Conservation (phyloP, 1,139 yeast genomes). For the Wickerhamomyces sp. region DNA sequence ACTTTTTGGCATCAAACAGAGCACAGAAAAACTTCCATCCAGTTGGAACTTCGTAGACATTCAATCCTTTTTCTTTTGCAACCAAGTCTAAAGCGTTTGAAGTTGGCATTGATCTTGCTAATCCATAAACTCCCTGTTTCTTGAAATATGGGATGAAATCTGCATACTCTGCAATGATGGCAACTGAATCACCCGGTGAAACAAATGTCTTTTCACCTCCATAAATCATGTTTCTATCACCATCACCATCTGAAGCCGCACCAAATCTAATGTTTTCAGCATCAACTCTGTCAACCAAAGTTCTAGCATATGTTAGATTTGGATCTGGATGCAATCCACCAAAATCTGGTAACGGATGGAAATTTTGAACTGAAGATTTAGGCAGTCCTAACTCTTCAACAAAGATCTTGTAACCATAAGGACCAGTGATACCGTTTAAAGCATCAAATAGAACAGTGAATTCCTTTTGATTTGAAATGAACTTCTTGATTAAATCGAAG, state of each 20-base stretch:
- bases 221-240: slow-evolving; percentile 97
- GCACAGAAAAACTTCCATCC: slow-evolving; percentile 99
- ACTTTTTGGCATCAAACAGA: slow-evolving; percentile 83
- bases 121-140: slow-evolving; percentile 80
- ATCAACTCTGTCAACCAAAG: slow-evolving; percentile 84
- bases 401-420: slow-evolving; percentile 84
- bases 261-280: slow-evolving; percentile 80
- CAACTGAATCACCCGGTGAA: slow-evolving; percentile 97
- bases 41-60: slow-evolving; percentile 93
- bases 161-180: slow-evolving; percentile 94
- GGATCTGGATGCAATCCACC: slow-evolving; percentile 99
- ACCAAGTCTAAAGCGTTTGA: slow-evolving; percentile 92
- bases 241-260: slow-evolving; percentile 98
- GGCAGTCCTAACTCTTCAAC: slow-evolving; percentile 81
- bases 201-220: slow-evolving; percentile 88
- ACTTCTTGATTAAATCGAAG: slow-evolving; percentile 71
- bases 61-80: slow-evolving; percentile 69
- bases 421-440: slow-evolving; percentile 95
- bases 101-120: slow-evolving; percentile 99
- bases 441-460: slow-evolving; percentile 85
- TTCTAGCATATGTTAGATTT: slow-evolving; percentile 87
- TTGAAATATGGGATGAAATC: slow-evolving; percentile 82
- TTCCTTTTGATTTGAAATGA: slow-evolving; percentile 48
- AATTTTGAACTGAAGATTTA: slow-evolving; percentile 68
- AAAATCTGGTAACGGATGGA: slow-evolving; percentile 76